Evolutionary conservation across 208 protist genomes (phyloP).

Genomic region (Leishmania mexicana): DNA sequence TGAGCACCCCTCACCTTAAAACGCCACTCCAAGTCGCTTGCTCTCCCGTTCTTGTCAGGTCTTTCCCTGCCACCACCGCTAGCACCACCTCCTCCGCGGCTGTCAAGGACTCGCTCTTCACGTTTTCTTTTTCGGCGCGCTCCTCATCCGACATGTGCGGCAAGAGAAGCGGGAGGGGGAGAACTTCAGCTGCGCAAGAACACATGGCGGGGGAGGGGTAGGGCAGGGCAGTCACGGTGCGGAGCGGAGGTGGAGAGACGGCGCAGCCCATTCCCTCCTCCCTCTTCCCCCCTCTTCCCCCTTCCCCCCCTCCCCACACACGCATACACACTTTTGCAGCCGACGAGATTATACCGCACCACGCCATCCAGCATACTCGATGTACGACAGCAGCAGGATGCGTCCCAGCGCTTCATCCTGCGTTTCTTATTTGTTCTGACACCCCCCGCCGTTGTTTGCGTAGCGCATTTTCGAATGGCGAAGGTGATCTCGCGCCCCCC

Average conservation of each 20-base stretch:
- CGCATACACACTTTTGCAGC: neutral
- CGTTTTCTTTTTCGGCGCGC: neutral
- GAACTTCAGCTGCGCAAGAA: neutral
- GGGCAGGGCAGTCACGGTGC: neutral
- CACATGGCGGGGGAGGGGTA: neutral
- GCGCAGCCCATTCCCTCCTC: neutral
- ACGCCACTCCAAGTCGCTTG: neutral
- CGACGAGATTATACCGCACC: neutral
- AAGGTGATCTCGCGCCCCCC: neutral
- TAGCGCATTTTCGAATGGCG: neutral
- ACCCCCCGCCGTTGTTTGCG: neutral
- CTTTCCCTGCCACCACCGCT: neutral
- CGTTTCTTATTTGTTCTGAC: neutral
- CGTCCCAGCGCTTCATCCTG: neutral
- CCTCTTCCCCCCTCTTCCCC: neutral
- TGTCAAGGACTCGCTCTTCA: neutral
- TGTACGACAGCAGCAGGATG: neutral
- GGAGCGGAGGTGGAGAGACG: neutral
- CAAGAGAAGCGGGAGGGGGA: neutral
- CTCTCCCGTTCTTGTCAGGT: neutral
- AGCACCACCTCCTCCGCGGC: neutral
- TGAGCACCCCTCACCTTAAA: neutral
- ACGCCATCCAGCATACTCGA: neutral
- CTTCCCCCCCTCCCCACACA: neutral
- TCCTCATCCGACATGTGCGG: neutral